Conservation (phyloP, 805 yeast species). For the Candida fluviatilis region DNA sequence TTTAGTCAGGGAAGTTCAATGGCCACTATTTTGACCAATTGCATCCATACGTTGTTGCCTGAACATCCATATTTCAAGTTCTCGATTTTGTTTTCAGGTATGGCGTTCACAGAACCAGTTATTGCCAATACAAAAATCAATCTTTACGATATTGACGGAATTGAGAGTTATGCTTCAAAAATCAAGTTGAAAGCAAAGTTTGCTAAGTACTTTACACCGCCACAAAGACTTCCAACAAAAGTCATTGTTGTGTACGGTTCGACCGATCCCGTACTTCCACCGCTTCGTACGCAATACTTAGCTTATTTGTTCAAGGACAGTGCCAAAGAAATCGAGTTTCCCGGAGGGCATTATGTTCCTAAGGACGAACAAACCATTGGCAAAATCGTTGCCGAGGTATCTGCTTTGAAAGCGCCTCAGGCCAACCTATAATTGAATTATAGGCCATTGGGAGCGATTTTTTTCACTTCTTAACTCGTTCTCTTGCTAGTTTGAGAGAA, state of each 20-base stretch:
- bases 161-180: constrained; percentile 16
- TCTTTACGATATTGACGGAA: constrained; percentile 18
- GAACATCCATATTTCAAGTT: constrained; percentile 22
- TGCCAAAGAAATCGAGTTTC: constrained; percentile 21
- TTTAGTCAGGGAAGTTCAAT: constrained; percentile 43
- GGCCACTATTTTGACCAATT: constrained; percentile 26
- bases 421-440: too few species aligned
- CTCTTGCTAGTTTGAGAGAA: too few species aligned
- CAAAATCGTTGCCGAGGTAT: constrained; percentile 4
- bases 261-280: constrained; percentile 30
- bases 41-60: constrained; percentile 18
- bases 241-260: constrained; percentile 27
- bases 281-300: constrained; percentile 24
- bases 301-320: constrained; percentile 14
- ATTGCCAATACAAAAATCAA: constrained; percentile 7
- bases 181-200: constrained; percentile 18
- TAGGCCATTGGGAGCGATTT: too few species aligned
- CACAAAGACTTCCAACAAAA: constrained; percentile 16
- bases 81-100: constrained; percentile 30
- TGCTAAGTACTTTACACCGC: constrained; percentile 16
- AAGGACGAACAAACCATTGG: constrained; percentile 16
- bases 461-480: too few species aligned
- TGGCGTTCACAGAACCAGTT: constrained; percentile 29
- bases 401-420: too few species aligned
- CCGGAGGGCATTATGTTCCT: constrained; percentile 38